Evolutionary conservation across 441 rosid species (phyloP).

Genomic region (Brassica hybrid): DNA sequence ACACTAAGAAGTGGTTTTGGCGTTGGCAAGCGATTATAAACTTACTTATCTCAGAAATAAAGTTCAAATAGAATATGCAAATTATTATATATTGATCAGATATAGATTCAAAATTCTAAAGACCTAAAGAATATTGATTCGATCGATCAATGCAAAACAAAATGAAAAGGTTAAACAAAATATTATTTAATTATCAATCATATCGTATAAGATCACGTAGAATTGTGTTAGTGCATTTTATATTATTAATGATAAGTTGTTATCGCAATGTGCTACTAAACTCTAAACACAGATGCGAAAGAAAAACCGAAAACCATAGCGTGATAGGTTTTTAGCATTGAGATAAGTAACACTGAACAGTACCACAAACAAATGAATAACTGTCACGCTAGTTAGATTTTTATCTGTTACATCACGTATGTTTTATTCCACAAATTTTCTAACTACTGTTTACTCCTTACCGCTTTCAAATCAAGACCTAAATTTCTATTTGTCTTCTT

Average conservation of each 20-base stretch:
- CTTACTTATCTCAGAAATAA: slow-evolving; percentile 11
- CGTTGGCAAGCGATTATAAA: neutral
- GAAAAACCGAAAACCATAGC: neutral
- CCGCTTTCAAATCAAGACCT: slow-evolving; percentile 45
- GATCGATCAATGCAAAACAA: neutral
- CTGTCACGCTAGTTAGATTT: neutral
- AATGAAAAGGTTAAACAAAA: neutral
- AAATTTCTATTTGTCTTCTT: slow-evolving; percentile 38
- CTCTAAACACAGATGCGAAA: slow-evolving; percentile 4
- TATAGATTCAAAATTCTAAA: neutral
- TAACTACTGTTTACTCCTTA: neutral
- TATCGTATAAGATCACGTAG: slow-evolving; percentile 10
- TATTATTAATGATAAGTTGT: slow-evolving; percentile 1
- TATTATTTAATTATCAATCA: neutral
- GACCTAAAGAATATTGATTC: neutral
- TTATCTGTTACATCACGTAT: neutral
- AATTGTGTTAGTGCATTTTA: neutral
- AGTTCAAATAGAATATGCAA: neutral
- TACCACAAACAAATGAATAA: neutral
- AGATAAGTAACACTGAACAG: neutral
- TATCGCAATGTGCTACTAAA: neutral
- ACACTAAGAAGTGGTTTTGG: slow-evolving; percentile 5
- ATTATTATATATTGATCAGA: neutral
- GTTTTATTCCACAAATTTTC: neutral
- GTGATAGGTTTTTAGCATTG: neutral